These are phyloP conservation scores for Echeveria elegans DNA, from an alignment of 164 flowering plant species.

Conservation along the genomic window DNA sequence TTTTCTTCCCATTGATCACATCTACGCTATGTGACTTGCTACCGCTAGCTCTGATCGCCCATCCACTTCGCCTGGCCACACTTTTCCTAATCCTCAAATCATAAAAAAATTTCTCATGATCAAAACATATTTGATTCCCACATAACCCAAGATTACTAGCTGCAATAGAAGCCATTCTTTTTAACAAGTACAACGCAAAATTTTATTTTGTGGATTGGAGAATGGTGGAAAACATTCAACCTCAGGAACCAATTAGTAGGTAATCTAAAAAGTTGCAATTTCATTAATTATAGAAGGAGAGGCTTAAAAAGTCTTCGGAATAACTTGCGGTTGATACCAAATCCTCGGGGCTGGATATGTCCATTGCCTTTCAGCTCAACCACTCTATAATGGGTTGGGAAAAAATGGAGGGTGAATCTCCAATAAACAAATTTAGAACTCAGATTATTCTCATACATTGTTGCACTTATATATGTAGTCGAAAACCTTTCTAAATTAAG, in stretches of 20 bases:
- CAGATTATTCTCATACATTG: background rate
- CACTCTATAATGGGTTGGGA: background rate
- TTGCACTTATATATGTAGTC: no score
- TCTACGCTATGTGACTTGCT: conserved; percentile 15
- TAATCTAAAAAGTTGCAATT: background rate
- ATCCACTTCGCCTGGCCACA: background rate
- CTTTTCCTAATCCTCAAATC: background rate
- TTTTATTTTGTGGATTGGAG: background rate
- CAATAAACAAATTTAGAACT: background rate
- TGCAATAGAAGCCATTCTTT: background rate
- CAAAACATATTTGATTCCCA: background rate
- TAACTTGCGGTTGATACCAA: conserved; percentile 2
- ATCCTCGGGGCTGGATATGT: background rate
- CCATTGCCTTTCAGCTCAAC: conserved; percentile 6
- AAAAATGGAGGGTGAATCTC: background rate
- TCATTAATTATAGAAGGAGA: background rate
- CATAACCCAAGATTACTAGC: background rate
- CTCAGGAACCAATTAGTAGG: conserved; percentile 7
- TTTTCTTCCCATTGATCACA: conserved; percentile 40
- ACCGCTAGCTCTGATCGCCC: conserved; percentile 15
- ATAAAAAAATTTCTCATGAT: background rate
- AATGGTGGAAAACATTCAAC: background rate
- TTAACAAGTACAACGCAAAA: background rate
- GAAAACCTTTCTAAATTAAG: no score
- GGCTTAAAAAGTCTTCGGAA: background rate